Percentiles rank a stretch among this genome's conserved stretches.
phyloP scores from a whole-genome alignment of 2,329 filamentous ascomycete genomes.

The Leptographium procerum region DNA sequence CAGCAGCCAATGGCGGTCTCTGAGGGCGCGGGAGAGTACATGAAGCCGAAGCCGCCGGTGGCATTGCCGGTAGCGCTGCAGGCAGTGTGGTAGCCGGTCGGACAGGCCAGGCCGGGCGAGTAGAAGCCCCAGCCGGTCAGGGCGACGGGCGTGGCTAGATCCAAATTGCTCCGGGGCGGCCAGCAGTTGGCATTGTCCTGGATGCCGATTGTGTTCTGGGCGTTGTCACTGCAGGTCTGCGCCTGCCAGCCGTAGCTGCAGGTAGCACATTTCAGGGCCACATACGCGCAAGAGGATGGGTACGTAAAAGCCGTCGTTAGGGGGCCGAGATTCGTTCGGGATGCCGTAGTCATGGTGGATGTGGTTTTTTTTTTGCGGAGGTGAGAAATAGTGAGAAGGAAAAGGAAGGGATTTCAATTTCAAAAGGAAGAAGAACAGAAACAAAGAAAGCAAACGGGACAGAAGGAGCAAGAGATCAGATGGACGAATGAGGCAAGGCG shows the following conservation, averaged over 20 bases:
- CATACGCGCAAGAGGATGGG: not conserved
- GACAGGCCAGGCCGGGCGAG: conserved; percentile 11
- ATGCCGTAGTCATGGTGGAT: not conserved
- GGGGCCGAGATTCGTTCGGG: not conserved
- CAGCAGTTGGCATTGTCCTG: conserved; percentile 13
- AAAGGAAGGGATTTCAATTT: too few species aligned
- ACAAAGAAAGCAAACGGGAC: too few species aligned
- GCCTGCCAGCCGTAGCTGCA: conserved; percentile 7
- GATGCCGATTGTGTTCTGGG: not conserved
- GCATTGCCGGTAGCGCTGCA: conserved; percentile 8
- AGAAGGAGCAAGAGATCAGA: too few species aligned
- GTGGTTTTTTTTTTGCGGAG: not conserved
- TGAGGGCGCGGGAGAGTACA: conserved; percentile 15
- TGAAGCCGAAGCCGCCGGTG: conserved; percentile 14
- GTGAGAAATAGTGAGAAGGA: not conserved
- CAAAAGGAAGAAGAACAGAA: not conserved
- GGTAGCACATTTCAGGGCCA: not conserved
- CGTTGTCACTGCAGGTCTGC: conserved; percentile 9
- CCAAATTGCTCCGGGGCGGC: conserved; percentile 8
- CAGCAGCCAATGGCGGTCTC: conserved; percentile 23
- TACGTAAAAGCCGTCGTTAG: not conserved
- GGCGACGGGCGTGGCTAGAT: conserved; percentile 2
- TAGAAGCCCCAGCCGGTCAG: conserved; percentile 13
- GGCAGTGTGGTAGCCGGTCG: conserved; percentile 10
- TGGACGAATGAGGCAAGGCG: too few species aligned